phyloP scores from a whole-genome alignment of 2,329 filamentous ascomycete species.

The Ophiosphaerella narmari region DNA sequence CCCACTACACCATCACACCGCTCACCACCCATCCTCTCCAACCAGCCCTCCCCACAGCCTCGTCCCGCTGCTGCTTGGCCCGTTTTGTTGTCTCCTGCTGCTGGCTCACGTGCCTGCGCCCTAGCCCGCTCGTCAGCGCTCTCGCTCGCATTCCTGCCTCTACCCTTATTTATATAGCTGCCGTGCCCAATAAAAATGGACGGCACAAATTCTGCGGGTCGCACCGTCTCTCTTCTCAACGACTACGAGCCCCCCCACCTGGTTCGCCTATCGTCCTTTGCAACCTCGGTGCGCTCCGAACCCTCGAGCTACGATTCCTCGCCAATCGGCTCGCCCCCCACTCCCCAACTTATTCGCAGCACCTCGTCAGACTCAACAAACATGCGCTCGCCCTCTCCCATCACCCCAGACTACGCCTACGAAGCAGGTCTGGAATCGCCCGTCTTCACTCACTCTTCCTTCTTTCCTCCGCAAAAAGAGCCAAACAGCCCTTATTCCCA shows the following conservation, averaged over 20 bases:
- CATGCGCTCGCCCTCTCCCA: constrained; percentile 52
- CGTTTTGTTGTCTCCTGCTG: too few species aligned
- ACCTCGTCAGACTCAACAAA: constrained; percentile 52
- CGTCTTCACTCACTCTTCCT: constrained; percentile 31
- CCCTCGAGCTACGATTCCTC: constrained; percentile 54
- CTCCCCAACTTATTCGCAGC: constrained; percentile 53
- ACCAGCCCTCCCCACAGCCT: too few species aligned
- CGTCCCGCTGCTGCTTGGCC: background rate
- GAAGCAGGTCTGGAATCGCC: constrained; percentile 32
- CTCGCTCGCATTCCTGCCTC: constrained; percentile 29
- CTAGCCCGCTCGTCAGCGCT: background rate
- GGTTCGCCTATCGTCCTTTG: constrained; percentile 43
- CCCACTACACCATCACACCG: too few species aligned
- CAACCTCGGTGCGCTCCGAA: constrained; percentile 45
- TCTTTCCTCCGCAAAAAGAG: constrained; percentile 36
- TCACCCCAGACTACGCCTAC: constrained; percentile 50
- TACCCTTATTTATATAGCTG: constrained; percentile 29
- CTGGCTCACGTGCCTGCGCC: constrained; percentile 2
- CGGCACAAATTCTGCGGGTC: constrained; percentile 56
- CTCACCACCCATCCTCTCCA: too few species aligned
- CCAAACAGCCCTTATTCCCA: constrained; percentile 34
- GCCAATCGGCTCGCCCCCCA: constrained; percentile 52
- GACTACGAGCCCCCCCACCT: constrained; percentile 45
- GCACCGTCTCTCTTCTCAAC: constrained; percentile 57
- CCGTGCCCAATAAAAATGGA: constrained; percentile 50